These are phyloP conservation scores for Arachis hypogaea DNA, from an alignment of 306 rosid genomes.

Conservation along the genomic window DNA sequence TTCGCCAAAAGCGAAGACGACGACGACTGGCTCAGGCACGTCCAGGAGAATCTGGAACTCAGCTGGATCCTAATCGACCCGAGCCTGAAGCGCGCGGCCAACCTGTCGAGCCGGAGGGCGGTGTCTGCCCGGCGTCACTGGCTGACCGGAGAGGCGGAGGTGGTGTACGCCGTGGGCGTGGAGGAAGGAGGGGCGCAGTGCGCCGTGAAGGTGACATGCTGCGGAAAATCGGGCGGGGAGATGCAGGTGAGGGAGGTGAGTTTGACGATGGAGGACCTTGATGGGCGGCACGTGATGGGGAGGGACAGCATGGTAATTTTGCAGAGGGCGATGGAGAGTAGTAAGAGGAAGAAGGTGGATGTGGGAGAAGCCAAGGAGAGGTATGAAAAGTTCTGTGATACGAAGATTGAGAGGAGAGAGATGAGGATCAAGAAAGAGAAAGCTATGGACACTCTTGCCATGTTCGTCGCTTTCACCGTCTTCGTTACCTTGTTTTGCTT, in stretches of 20 bases:
- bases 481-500: constrained; percentile 51
- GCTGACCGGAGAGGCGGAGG: constrained; percentile 64
- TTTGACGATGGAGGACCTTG: constrained; percentile 65
- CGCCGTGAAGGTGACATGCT: constrained; percentile 64
- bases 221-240: constrained; percentile 57
- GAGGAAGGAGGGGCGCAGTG: constrained; percentile 49
- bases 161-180: constrained; percentile 52
- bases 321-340: constrained; percentile 54
- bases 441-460: constrained; percentile 53
- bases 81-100: constrained; percentile 54
- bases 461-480: constrained; percentile 44
- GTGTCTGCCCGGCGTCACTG: constrained; percentile 62
- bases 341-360: constrained; percentile 48
- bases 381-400: constrained; percentile 39
- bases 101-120: constrained; percentile 66
- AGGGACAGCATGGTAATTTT: constrained; percentile 60
- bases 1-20: constrained; percentile 35
- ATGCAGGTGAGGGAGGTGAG: constrained; percentile 71
- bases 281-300: constrained; percentile 74
- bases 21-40: constrained; percentile 43
- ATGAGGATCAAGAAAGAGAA: constrained; percentile 51
- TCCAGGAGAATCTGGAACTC: constrained; percentile 54
- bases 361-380: constrained; percentile 48
- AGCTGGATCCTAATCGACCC: constrained; percentile 88
- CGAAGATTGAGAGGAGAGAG: constrained; percentile 54